Evolutionary conservation across 2,329 filamentous ascomycete species (phyloP), one percentile per base, ranked within the genome.

Genomic region (Penicillium sp.): DNA sequence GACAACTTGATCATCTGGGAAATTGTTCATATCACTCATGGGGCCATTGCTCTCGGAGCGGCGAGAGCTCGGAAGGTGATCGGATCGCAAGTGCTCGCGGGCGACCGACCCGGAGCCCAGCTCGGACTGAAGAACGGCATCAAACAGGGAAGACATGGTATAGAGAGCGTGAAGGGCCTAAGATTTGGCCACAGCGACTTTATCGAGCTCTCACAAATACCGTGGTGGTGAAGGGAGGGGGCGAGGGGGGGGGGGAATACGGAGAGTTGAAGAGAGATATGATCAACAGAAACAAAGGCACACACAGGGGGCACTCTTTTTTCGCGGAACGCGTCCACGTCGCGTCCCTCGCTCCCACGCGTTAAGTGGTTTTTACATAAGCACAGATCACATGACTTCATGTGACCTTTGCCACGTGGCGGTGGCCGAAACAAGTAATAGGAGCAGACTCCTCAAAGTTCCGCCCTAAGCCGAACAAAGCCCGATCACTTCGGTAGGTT

Each of bases 1-100:
- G 13, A 86, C 82, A 4, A 87, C 75, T 62, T 87, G 83, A 65
- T 88, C 86, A 64, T 88, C 86, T 29, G 83, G 79, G 55, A 85
- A 84, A 14, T 78, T 81, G 62, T 85, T 82, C 52, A 79, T 76
- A 67, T 88, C 86, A 68, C 86, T 80, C 71, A 78, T 77, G 3
- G 77, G 73, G 33, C 75, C 78, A 75, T 79, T 80, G 70, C 77
- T 80, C 61, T 80, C 78, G 5, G 79, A 81, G 5, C 73, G 83
- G 55, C 84, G 77, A 37, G 83, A 84, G 53, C 85, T 86, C 49
- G 77, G 75, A 16, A 77, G 79, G 44, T 73, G 68, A 55, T 77
- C 74, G 57, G 74, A 75, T 53, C 66, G 68, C 47, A 70, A 59
- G 26, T 67, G 66, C 27, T 71, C 66, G 48, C 66, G 69, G 59